phyloP scores from a whole-genome alignment of 1,284 basidiomycete genomes.

The Pterulicium gracile region DNA sequence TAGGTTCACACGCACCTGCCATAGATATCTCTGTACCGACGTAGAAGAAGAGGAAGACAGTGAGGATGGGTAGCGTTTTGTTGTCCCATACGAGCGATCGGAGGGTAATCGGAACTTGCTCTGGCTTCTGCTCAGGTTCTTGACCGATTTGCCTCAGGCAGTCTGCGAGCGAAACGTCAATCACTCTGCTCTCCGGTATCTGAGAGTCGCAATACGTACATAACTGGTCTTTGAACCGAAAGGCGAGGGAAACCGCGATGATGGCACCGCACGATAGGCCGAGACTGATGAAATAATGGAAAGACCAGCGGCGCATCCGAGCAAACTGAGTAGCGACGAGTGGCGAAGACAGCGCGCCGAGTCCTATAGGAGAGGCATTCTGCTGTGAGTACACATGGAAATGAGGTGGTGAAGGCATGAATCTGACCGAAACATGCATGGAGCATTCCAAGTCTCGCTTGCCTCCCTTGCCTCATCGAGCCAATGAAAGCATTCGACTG shows the following conservation, averaged over 20 bases:
- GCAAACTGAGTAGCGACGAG: conserved; percentile 63
- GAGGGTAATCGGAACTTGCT: conserved; percentile 33
- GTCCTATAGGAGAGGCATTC: conserved; percentile 23
- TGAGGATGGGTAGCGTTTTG: conserved; percentile 43
- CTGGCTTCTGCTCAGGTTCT: conserved; percentile 21
- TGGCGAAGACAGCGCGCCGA: conserved; percentile 58
- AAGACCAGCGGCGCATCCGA: conserved; percentile 37
- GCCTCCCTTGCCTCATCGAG: background rate
- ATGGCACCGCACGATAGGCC: conserved; percentile 40
- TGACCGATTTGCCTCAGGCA: conserved; percentile 31
- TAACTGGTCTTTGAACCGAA: conserved; percentile 39
- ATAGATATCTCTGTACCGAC: conserved; percentile 50
- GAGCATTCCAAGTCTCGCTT: background rate
- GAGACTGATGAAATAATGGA: conserved; percentile 53
- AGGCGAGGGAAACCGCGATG: conserved; percentile 32
- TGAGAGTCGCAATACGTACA: no score
- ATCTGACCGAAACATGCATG: background rate
- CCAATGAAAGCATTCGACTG: background rate
- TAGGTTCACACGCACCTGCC: conserved; percentile 21
- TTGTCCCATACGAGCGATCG: conserved; percentile 42
- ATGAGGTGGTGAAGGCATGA: background rate
- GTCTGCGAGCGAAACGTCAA: conserved; percentile 17
- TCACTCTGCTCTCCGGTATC: background rate
- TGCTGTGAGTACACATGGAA: background rate
- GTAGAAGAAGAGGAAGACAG: conserved; percentile 55